Evolutionary conservation across 164 flowering plant genomes (phyloP).

Genomic region (Annona squamosa): DNA sequence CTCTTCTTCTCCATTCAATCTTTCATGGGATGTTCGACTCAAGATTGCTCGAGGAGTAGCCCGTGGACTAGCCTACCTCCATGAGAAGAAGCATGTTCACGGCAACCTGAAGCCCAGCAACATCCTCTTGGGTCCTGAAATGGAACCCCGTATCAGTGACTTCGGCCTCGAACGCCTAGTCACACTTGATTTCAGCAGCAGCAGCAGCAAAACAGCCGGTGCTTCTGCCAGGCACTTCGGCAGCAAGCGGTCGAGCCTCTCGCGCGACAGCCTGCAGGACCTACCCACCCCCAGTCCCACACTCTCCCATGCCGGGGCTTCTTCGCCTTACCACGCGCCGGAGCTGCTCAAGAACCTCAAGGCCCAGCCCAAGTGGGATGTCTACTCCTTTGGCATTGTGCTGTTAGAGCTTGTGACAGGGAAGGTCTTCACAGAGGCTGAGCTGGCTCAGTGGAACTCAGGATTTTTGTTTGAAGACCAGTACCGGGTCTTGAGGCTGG

Average conservation of each 20-base stretch:
- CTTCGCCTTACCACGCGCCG: constrained; percentile 79
- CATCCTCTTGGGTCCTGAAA: constrained; percentile 62
- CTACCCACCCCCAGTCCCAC: constrained; percentile 31
- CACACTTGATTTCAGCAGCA: constrained; percentile 35
- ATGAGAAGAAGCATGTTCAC: constrained; percentile 93
- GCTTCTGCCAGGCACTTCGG: constrained; percentile 74
- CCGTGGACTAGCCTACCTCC: constrained; percentile 72
- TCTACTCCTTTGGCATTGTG: constrained; percentile 74
- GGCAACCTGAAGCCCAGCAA: constrained; percentile 90
- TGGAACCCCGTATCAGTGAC: constrained; percentile 88
- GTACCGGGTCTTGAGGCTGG: constrained; percentile 50
- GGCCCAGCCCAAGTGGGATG: constrained; percentile 88
- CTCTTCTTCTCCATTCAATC: constrained; percentile 60
- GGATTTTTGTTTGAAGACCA: constrained; percentile 53
- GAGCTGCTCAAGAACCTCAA: constrained; percentile 78
- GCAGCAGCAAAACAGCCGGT: constrained; percentile 39
- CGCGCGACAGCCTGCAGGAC: constrained; percentile 66
- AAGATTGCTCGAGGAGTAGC: constrained; percentile 87
- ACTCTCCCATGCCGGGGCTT: constrained; percentile 37
- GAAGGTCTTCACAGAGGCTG: constrained; percentile 41
- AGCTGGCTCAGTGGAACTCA: constrained; percentile 39
- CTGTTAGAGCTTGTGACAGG: constrained; percentile 81
- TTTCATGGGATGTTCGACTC: constrained; percentile 88
- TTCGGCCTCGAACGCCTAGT: constrained; percentile 83
- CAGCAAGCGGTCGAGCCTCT: constrained; percentile 78